phyloP scores from a whole-genome alignment of 805 yeast genomes.

The Phaffomyces thermotolerans region DNA sequence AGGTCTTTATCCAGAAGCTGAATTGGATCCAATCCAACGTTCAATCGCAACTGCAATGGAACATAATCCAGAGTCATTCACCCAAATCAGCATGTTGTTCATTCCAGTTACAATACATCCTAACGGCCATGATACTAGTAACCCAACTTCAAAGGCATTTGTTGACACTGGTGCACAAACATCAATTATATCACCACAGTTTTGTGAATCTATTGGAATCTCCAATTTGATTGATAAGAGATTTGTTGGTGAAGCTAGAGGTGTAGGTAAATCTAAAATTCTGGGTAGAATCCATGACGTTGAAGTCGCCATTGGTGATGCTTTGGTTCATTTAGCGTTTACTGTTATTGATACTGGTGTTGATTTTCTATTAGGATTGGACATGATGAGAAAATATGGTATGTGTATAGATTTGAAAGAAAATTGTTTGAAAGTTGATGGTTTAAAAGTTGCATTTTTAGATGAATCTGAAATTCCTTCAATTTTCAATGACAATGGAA shows the following conservation, averaged over 20 bases:
- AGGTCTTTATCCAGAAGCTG: not conserved
- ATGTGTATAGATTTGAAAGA: conserved; percentile 69
- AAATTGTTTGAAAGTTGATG: conserved; percentile 60
- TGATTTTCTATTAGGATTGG: conserved; percentile 81
- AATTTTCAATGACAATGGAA: not conserved
- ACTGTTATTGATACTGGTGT: conserved; percentile 64
- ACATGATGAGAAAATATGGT: conserved; percentile 83
- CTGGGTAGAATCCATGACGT: conserved; percentile 85
- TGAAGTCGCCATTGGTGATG: conserved; percentile 68
- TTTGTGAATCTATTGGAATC: conserved; percentile 70
- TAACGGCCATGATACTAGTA: not conserved
- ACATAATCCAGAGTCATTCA: conserved; percentile 84
- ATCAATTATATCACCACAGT: conserved; percentile 71
- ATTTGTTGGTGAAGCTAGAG: conserved; percentile 76
- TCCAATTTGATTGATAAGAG: conserved; percentile 70
- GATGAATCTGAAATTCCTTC: conserved; percentile 62
- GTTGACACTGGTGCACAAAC: conserved; percentile 96
- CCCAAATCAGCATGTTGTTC: conserved; percentile 76
- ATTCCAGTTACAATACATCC: conserved; percentile 29
- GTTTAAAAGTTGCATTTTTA: conserved; percentile 63
- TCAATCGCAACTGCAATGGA: conserved; percentile 60
- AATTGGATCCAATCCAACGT: conserved; percentile 4
- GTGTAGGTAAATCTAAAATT: conserved; percentile 79
- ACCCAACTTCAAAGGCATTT: conserved; percentile 63
- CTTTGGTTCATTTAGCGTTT: conserved; percentile 59